These are phyloP conservation scores for Dendrobium officinale DNA, from an alignment of 106 monocot species.

Conservation along the genomic window DNA sequence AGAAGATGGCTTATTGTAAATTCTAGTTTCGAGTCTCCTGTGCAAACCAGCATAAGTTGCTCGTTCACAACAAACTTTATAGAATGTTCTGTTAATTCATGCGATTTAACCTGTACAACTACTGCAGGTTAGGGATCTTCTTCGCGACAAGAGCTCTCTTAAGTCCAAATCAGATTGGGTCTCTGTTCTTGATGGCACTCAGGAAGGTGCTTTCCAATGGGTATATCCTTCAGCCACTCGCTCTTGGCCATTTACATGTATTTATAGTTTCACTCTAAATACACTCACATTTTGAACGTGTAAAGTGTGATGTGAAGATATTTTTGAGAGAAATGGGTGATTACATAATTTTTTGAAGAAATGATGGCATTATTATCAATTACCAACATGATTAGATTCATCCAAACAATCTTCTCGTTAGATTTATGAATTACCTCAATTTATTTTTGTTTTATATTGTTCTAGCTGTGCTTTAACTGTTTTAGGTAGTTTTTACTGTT, in stretches of 20 bases:
- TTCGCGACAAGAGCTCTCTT: slow-evolving; percentile 58
- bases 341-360: background rate
- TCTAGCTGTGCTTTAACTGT: background rate
- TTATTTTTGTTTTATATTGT: background rate
- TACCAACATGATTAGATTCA: background rate
- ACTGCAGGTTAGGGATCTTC: slow-evolving; percentile 69
- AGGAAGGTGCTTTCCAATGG: slow-evolving; percentile 93
- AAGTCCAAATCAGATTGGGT: slow-evolving; percentile 72
- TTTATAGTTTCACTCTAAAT: background rate
- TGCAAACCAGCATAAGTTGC: background rate
- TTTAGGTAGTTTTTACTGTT: background rate
- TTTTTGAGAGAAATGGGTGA: background rate
- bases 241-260: background rate
- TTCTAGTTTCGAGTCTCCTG: background rate
- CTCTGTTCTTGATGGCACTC: slow-evolving; percentile 86
- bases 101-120: slow-evolving; percentile 12
- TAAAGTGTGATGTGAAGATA: background rate
- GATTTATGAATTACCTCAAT: background rate
- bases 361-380: background rate
- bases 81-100: background rate
- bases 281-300: background rate
- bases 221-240: slow-evolving; percentile 28
- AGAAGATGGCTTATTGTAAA: background rate
- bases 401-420: background rate
- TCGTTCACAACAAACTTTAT: background rate